Percentiles rank a stretch among this genome's conserved stretches.
Conservation (phyloP, 306 rosid species). For the Astragalus glycyphyllos region DNA sequence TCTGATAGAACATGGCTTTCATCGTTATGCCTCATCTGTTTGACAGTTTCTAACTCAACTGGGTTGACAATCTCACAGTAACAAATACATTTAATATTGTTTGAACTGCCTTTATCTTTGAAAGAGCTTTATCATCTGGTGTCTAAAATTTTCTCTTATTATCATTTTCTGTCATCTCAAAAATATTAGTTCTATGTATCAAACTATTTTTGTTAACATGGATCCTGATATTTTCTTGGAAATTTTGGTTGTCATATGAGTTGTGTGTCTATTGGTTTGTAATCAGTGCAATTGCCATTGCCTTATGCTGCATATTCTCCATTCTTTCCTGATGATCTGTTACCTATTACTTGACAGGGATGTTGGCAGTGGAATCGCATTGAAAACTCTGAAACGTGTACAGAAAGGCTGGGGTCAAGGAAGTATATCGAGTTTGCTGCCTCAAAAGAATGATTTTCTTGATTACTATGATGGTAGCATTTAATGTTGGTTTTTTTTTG, state of each 20-base stretch:
- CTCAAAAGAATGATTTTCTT: conserved; percentile 50
- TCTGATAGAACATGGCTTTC: conserved; percentile 9
- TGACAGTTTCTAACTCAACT: conserved; percentile 32
- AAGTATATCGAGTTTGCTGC: conserved; percentile 57
- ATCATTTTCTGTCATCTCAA: no score
- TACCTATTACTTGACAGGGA: conserved; percentile 58
- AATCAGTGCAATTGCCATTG: conserved; percentile 9
- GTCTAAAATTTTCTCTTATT: no score
- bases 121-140: conserved; percentile 23
- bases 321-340: conserved; percentile 37
- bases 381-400: conserved; percentile 76
- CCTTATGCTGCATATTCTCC: conserved; percentile 25
- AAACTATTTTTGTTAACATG: conserved; percentile 33
- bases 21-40: conserved; percentile 21
- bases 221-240: conserved; percentile 25
- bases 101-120: conserved; percentile 27
- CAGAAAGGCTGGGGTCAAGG: conserved; percentile 90
- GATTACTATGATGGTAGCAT: conserved; percentile 58
- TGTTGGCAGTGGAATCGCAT: conserved; percentile 70
- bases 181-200: conserved; percentile 27
- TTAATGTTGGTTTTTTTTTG: conserved; percentile 29
- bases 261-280: conserved; percentile 27
- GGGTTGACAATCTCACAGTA: conserved; percentile 17
- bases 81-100: conserved; percentile 3
- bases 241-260: conserved; percentile 21